Conservation (phyloP, 1,284 basidiomycete genomes). For the Heliocybe sulcata region DNA sequence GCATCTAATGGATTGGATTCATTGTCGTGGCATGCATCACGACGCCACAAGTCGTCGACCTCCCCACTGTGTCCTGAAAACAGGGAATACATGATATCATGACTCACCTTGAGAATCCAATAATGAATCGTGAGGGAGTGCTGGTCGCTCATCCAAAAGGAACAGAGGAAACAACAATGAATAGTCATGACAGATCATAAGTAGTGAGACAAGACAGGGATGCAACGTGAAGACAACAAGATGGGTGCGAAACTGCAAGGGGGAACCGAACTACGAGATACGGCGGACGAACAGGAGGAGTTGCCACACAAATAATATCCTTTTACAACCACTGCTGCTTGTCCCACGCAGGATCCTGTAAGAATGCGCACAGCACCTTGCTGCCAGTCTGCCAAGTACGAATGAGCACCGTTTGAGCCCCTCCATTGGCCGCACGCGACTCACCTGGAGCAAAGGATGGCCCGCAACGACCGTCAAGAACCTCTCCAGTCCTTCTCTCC, state of each 20-base stretch:
- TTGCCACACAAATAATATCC: background rate
- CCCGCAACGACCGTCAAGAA: slow-evolving; percentile 97
- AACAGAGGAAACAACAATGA: background rate
- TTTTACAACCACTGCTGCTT: slow-evolving; percentile 65
- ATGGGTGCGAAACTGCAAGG: background rate
- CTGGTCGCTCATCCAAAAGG: too few species aligned
- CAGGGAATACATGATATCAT: too few species aligned
- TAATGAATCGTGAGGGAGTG: too few species aligned
- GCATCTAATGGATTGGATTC: too few species aligned
- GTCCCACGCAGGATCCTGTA: slow-evolving; percentile 88
- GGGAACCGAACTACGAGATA: background rate
- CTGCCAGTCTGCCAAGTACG: slow-evolving; percentile 72
- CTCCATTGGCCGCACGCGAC: slow-evolving; percentile 14
- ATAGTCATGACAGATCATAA: background rate
- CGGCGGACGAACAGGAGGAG: too few species aligned
- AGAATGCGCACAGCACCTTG: slow-evolving; percentile 94
- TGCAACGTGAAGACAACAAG: background rate
- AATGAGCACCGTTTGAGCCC: background rate
- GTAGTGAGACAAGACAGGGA: background rate
- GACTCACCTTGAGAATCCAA: too few species aligned
- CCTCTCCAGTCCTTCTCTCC: slow-evolving; percentile 90
- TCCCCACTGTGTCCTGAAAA: too few species aligned
- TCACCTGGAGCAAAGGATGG: slow-evolving; percentile 90
- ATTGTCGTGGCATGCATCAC: too few species aligned
- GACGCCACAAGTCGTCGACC: too few species aligned